Conservation (phyloP, 345 rosid species). For the Erodium maritimum region DNA sequence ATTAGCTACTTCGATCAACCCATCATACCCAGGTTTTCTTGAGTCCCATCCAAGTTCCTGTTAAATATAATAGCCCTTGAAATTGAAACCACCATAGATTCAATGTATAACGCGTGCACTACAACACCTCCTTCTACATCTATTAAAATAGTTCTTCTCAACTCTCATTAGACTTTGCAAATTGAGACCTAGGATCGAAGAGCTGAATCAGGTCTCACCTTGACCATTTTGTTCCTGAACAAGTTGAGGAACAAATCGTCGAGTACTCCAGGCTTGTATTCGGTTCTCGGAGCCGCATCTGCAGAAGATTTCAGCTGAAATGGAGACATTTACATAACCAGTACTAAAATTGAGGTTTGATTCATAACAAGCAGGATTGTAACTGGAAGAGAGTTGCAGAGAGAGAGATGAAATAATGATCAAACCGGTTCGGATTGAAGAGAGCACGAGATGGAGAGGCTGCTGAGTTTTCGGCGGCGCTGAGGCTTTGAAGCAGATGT, state of each 20-base stretch:
- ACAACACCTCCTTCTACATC: neutral
- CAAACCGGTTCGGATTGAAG: constrained; percentile 20
- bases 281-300: constrained; percentile 13
- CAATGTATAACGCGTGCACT: neutral
- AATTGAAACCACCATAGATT: neutral
- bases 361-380: neutral
- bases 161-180: neutral
- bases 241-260: constrained; percentile 51
- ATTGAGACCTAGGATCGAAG: neutral
- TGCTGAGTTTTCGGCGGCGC: constrained; percentile 5
- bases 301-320: neutral
- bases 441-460: constrained; percentile 16
- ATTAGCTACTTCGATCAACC: constrained; percentile 64
- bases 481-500: constrained; percentile 3
- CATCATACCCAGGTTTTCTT: constrained; percentile 70
- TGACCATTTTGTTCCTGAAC: constrained; percentile 60
- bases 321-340: neutral
- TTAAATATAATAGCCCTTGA: constrained; percentile 13
- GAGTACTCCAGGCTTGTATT: constrained; percentile 36
- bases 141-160: neutral
- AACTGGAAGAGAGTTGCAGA: neutral
- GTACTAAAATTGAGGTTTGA: neutral
- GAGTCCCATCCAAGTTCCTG: constrained; percentile 98
- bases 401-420: constrained; percentile 1
- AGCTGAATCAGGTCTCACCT: constrained; percentile 25